phyloP scores from a whole-genome alignment of 345 rosid species.

The Salix caprea region DNA sequence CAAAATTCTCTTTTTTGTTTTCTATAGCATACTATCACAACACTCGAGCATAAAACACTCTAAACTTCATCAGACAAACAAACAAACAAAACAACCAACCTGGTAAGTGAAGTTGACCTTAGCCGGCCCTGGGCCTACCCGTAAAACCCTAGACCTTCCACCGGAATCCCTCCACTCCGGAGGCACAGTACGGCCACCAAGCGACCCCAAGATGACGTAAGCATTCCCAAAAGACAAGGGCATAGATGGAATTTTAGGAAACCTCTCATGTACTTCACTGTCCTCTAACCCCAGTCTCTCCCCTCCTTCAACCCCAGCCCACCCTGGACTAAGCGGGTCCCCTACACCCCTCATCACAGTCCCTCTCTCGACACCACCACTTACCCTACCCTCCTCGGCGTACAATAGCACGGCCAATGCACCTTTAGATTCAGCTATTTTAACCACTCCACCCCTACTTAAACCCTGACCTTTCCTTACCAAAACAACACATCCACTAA shows the following conservation, averaged over 20 bases:
- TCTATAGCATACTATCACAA: background rate
- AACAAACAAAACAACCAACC: constrained; percentile 38
- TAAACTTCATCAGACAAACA: background rate
- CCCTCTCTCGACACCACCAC: constrained; percentile 79
- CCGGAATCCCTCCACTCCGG: constrained; percentile 51
- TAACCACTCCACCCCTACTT: constrained; percentile 62
- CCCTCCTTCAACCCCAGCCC: constrained; percentile 71
- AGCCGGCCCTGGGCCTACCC: constrained; percentile 70
- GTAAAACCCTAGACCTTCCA: constrained; percentile 23
- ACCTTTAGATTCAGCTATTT: constrained; percentile 58
- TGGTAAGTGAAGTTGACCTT: constrained; percentile 67
- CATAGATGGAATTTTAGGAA: constrained; percentile 72
- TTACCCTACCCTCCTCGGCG: constrained; percentile 40
- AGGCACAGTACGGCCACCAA: constrained; percentile 54
- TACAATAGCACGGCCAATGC: constrained; percentile 75
- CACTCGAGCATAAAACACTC: background rate
- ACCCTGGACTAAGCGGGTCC: constrained; percentile 92
- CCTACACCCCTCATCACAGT: constrained; percentile 92
- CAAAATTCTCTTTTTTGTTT: background rate
- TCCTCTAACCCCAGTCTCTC: constrained; percentile 62
- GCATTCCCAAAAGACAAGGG: constrained; percentile 74
- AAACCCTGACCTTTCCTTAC: constrained; percentile 54
- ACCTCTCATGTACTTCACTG: constrained; percentile 46
- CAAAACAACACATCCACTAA: constrained; percentile 56
- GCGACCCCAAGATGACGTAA: constrained; percentile 54